These are phyloP conservation scores for Talaromyces verruculosus DNA, from an alignment of 2,329 filamentous ascomycete genomes.

Conservation along the genomic window DNA sequence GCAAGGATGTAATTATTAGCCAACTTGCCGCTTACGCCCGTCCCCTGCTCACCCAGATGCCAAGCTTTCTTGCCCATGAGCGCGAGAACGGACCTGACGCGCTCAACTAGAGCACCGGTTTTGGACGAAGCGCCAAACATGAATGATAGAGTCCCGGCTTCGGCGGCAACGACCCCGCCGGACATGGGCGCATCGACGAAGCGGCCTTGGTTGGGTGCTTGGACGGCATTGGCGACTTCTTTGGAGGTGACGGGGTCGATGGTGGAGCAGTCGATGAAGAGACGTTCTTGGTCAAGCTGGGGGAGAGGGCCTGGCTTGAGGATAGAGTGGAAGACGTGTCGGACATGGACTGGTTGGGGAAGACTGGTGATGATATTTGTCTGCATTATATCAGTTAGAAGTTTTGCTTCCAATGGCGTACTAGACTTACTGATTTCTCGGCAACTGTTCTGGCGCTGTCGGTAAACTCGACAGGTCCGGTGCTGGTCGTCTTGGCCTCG, in stretches of 20 bases:
- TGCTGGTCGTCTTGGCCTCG: conserved; percentile 51
- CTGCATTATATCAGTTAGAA: background rate
- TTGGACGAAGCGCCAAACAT: conserved; percentile 76
- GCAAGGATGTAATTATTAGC: conserved; percentile 97
- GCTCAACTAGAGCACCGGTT: conserved; percentile 56
- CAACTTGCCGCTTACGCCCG: conserved; percentile 86
- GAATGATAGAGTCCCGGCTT: conserved; percentile 85
- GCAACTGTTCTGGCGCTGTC: conserved; percentile 61
- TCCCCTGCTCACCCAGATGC: conserved; percentile 80
- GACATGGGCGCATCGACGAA: conserved; percentile 98
- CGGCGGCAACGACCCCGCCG: conserved; percentile 87
- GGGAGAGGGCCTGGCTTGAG: conserved; percentile 58
- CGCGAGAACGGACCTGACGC: conserved; percentile 67
- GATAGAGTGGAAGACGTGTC: conserved; percentile 76
- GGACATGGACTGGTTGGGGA: conserved; percentile 85
- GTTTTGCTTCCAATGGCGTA: background rate
- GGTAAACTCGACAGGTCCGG: conserved; percentile 54
- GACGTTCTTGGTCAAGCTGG: conserved; percentile 57
- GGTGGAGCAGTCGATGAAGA: conserved; percentile 96
- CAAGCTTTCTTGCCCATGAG: conserved; percentile 85
- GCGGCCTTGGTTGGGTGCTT: conserved; percentile 64
- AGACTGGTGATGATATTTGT: conserved; percentile 73
- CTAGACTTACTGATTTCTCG: conserved; percentile 62
- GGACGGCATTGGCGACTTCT: conserved; percentile 70
- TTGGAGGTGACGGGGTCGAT: conserved; percentile 87